Base-by-base conservation (phyloP, 2,329 filamentous ascomycete species). In the Diplocarpon mali region DNA sequence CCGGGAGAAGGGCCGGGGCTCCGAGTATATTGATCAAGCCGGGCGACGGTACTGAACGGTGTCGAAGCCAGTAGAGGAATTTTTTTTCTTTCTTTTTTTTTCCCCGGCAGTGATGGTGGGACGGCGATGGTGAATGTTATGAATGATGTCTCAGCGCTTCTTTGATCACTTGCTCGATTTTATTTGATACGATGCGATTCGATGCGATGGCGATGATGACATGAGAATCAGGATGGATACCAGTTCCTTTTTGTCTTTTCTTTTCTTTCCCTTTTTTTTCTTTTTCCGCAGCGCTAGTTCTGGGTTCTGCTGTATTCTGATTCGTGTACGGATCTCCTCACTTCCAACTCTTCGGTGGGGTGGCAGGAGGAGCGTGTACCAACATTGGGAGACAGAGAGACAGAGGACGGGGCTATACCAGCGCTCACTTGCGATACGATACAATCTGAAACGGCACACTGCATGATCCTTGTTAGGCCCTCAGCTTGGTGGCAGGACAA, bases 21-120 rank as follows among this genome's bases (percentile, higher is more conserved):
- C 37, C 14, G 51, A 48, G 20, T 50, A 48, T 30, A 46, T 48
- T 44, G 24, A 44, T 36, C 46, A 46, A 34, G 32, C 41, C 11
- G 35, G 48, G 29, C 38, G 51, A 15, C 40, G 51, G 17, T 47
- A 49, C 31, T 45, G 42, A 48, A 14, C 34, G 3, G n/a, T 30
- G 29, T 20, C 7, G 30, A 15, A 7, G 3, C 20, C 7, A 24
- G 3, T 14, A 40, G 12, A 15, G 5, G 10, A 12, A 35, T 35
- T 35, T 15, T 35, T 7, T 35, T 35, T 15, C 14, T 15, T 35
- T 35, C 14, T 11, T 35, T 14, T 38, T 10, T 28, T 29, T 38
- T 38, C 12, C n/a, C 11, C 9, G 12, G 11, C 28, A 20, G 36
- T 32, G 30, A 32, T 32, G 30, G 30, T 32, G 38, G 45, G 35